Base-by-base conservation (phyloP, 345 rosid genomes). In the Eucalyptus camaldulensis region DNA sequence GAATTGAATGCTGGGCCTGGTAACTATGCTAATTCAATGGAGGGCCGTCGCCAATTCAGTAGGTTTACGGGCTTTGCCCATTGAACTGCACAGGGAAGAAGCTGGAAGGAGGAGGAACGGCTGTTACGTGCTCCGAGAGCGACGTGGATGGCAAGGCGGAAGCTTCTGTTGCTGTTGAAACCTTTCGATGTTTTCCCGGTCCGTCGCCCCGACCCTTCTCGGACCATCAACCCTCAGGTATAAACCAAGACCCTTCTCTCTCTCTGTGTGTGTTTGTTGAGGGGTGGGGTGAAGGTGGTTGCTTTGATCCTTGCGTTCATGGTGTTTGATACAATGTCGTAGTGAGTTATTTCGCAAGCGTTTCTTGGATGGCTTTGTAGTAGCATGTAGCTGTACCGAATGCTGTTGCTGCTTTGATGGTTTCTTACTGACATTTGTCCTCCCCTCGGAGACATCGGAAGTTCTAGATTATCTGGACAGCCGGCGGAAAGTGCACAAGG, bases 131-230 rank as follows among this genome's bases (percentile, higher is more conserved):
- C 83, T 76, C 45, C 22, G 15, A 40, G 83, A 72, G 45, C 47
- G 27, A 76, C 83, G 6, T 21, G 31, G 33, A 85, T 85, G 87
- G 87, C 54, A 10, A 85, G 56, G 56, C 24, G 56, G 90, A 95
- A 93, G 92, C 93, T 97, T 80, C 51, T 97, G 91, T 89, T 97
- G 92, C 92, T 97, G 60, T 89, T 96, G 93, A 97, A 96, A 91
- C 99, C 99, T 49, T 94, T 93, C 60, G 96, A 97, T 89, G 92
- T 95, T 7, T 94, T 92, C 91, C 95, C 95, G 33, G 89, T 94
- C 54, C 92, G 91, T 80, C 94, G 87, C 33, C 54, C 95, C 22
- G 92, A 86, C 80, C 88, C 88, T 25, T 87, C 95, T 88, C 90
- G 65, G 86, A 87, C 91, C 92, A 90, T 90, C 89, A 96, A 91